Base-by-base conservation (phyloP, 257 asterid genomes). In the Buddleja alternifolia region DNA sequence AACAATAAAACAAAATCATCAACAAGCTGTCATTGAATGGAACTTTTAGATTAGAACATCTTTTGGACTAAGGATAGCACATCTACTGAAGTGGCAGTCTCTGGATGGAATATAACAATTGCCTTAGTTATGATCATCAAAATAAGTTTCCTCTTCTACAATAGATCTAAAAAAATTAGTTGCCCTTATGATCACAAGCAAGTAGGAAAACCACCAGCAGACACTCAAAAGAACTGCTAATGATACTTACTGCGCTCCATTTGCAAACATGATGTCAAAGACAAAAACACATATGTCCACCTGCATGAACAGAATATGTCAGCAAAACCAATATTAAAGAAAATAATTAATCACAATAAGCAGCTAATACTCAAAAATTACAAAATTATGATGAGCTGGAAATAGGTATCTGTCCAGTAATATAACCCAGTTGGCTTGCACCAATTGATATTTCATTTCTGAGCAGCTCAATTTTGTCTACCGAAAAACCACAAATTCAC, bases 201-300 rank as follows among this genome's bases (percentile, higher is more conserved):
- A 41, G 67, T 42, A 15, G 72, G 72, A 70, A 73, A 58, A 32
- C 34, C 12, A 32, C 24, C 12, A 69, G 63, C 10, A 60, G 37
- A 77, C 53, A 54, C 61, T 69, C 15, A 24, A 44, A 65, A 66
- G 80, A 75, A 54, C 60, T 16, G 73, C 39, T 45, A 51, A 66
- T 37, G 74, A 66, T 68, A 70, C 85, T 89, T 84, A 90, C 97
- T 86, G 96, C 71, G 83, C 77, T 75, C 96, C 98, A 63, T 85
- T 85, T 63, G 89, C 84, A 82, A 87, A 84, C 98, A 92, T 89
- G 77, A 89, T 73, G 73, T 92, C 98, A 60, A 92, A 92, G 75
- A 80, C 85, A 77, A 92, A 92, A 74, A 92, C 57, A 82, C 98
- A 87, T 73, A 92, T 80, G 67, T 84, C 95, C 65, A 92, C 94